Evolutionary conservation across 345 rosid genomes (phyloP), one percentile per base, ranked within the genome.

Genomic region (Clarkia xantiana): DNA sequence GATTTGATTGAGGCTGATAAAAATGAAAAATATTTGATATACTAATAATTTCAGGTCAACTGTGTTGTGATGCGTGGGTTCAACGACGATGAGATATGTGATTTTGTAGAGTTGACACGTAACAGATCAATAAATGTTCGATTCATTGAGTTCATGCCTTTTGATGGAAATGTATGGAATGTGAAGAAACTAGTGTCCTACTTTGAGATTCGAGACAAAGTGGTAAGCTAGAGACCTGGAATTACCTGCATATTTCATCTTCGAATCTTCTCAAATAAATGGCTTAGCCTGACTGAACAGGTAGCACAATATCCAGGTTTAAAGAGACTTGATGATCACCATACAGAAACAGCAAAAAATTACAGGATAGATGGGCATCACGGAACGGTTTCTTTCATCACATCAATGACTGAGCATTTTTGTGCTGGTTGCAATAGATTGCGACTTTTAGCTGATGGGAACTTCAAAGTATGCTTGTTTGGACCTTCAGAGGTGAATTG

Each of bases 81-180:
- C 69, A 91, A 86, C 59, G 94, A 86, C 59, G 98, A 86, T 55
- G 94, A 91, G 71, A 78, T 91, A 10, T 76, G 94, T 72, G 94
- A 91, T 78, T 91, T 91, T 51, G 89, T 91, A 47, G 81, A 81
- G 61, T 63, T 86, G 71, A 86, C 96, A 0, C 80, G 77, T 1
- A 65, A 82, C 12, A 86, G 64, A 61, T 96, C 96, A 11, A 73
- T 86, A 36, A 91, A 91, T 61, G 65, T 86, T n/a, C 80, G 98
- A 45, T 91, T 91, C 66, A 86, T 91, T 13, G 98, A 91, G 75
- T 91, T 91, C 74, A 91, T 86, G 96, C 98, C 96, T 44, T 91
- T 91, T 44, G 94, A 91, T 76, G 96, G 96, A 47, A 91, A 86
- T 69, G 85, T 91, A 29, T 91, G 98, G 98, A 84, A 86, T 63